Conservation (phyloP, 2,329 filamentous ascomycete species). For the Fusarium robinianum region DNA sequence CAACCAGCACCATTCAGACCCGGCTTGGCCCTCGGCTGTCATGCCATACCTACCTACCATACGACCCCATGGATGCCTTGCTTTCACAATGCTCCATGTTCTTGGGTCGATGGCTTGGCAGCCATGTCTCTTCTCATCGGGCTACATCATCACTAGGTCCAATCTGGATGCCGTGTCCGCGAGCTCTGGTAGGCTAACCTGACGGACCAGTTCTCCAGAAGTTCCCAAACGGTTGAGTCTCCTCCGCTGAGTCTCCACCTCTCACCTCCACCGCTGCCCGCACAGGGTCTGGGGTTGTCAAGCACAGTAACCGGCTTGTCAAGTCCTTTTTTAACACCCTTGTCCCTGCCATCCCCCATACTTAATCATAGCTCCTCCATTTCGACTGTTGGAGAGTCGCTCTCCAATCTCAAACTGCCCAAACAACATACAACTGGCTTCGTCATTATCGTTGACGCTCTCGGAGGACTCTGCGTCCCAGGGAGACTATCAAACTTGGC, state of each 20-base stretch:
- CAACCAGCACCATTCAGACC: slow-evolving; percentile 14
- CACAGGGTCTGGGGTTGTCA: slow-evolving; percentile 33
- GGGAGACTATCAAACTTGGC: neutral
- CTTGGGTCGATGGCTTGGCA: slow-evolving; percentile 17
- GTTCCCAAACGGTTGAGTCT: slow-evolving; percentile 29
- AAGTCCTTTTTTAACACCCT: slow-evolving; percentile 21
- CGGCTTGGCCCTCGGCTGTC: slow-evolving; percentile 21
- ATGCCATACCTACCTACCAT: slow-evolving; percentile 13
- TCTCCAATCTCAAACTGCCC: slow-evolving; percentile 27
- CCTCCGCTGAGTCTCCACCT: slow-evolving; percentile 32
- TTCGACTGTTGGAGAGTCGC: slow-evolving; percentile 17
- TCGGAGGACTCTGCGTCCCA: no score
- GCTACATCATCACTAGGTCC: slow-evolving; percentile 17
- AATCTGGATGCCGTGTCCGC: slow-evolving; percentile 16
- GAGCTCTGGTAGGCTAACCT: slow-evolving; percentile 24
- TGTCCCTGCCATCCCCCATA: slow-evolving; percentile 32
- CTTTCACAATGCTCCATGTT: slow-evolving; percentile 8
- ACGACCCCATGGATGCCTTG: neutral
- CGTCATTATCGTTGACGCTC: slow-evolving; percentile 14
- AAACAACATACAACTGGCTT: slow-evolving; percentile 9
- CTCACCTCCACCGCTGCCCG: slow-evolving; percentile 25
- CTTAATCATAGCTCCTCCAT: slow-evolving; percentile 37
- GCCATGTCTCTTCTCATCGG: slow-evolving; percentile 16
- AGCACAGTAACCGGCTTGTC: slow-evolving; percentile 17
- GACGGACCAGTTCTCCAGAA: slow-evolving; percentile 29